Evolutionary conservation across 2,329 filamentous ascomycete genomes (phyloP), one percentile per base, ranked within the genome.

Genomic region (Colletotrichum tamarilloi): DNA sequence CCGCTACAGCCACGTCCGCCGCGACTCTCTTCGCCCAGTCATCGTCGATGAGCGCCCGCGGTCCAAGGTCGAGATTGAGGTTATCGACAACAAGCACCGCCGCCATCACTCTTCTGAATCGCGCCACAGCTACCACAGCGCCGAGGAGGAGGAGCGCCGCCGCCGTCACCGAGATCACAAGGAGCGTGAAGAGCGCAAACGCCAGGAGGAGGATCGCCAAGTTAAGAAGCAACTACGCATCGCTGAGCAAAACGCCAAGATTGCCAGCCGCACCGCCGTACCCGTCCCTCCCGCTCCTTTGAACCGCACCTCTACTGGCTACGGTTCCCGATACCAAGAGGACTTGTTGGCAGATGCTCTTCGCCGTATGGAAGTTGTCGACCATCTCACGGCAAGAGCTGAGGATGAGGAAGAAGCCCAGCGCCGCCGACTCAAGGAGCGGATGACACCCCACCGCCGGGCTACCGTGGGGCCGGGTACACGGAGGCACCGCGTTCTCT

Each of bases 241-340:
- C 67, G 80, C 80, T 9, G 80, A 80, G 68, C 83, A 84, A 67
- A 87, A 87, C 66, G 80, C 81, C 38, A 81, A 82, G 68, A 87
- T 87, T 66, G 79, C 81, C 69, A 80, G 76, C 72, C 84, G 85
- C 11, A 78, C 80, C 22, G 73, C 79, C 7, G 79, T 82, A 16
- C 81, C 81, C 55, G 42, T 49, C 19, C 42, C 42, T 49, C 42
- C 16, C 19, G 19, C 42, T n/a, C 42, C 42, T n/a, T 49, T 75
- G 1, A 62, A 46, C 16, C 73, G 74, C 62, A 68, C 74, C 0
- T 66, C 74, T 1, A 75, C 74, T 4, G 73, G 64, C 11, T 73
- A 70, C 59, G 58, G 46, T 1, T 38, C 57, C 3, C 74, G 55
- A 55, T 80, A 75, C 53, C 78, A 80, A 42, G 78, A 79, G 19